These are phyloP conservation scores for Cutaneotrichosporon mucoides DNA, from an alignment of 1,284 basidiomycete genomes.

Conservation along the genomic window DNA sequence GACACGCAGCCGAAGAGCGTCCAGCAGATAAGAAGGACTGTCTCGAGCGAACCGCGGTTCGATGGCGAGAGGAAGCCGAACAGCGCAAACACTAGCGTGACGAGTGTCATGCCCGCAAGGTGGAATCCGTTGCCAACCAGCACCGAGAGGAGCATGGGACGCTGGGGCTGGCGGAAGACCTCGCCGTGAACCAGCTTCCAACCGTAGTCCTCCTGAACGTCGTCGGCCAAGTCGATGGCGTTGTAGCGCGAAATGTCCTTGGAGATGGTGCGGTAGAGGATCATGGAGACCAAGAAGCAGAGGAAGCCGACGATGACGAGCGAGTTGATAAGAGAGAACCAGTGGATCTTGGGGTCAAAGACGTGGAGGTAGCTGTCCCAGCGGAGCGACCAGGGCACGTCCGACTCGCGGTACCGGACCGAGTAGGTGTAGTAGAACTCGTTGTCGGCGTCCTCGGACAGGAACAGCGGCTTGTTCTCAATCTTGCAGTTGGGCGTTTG, in stretches of 20 bases:
- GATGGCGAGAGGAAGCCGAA: slow-evolving; percentile 95
- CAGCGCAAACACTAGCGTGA: slow-evolving; percentile 91
- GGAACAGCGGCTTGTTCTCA: slow-evolving; percentile 52
- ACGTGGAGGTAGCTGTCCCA: slow-evolving; percentile 94
- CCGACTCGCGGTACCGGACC: slow-evolving; percentile 81
- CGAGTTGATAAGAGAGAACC: slow-evolving; percentile 91
- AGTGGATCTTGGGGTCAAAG: slow-evolving; percentile 55
- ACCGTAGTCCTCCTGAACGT: slow-evolving; percentile 96
- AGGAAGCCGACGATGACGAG: slow-evolving; percentile 86
- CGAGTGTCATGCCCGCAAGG: slow-evolving; percentile 78
- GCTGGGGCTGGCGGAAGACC: slow-evolving; percentile 80
- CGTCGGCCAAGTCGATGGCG: slow-evolving; percentile 87
- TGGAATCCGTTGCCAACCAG: slow-evolving; percentile 89
- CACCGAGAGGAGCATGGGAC: slow-evolving; percentile 75
- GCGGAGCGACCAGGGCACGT: slow-evolving; percentile 74
- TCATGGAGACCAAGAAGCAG: slow-evolving; percentile 84
- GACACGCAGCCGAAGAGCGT: slow-evolving; percentile 88
- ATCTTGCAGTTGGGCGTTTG: slow-evolving; percentile 36
- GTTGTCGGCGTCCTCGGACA: slow-evolving; percentile 63
- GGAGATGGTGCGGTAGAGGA: slow-evolving; percentile 78
- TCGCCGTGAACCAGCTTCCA: slow-evolving; percentile 93
- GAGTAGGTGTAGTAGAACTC: slow-evolving; percentile 85
- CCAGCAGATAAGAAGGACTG: slow-evolving; percentile 95
- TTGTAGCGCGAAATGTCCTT: slow-evolving; percentile 96
- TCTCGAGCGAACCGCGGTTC: slow-evolving; percentile 89